Base-by-base conservation (phyloP, 106 monocot species). In the Allium fistulosum region DNA sequence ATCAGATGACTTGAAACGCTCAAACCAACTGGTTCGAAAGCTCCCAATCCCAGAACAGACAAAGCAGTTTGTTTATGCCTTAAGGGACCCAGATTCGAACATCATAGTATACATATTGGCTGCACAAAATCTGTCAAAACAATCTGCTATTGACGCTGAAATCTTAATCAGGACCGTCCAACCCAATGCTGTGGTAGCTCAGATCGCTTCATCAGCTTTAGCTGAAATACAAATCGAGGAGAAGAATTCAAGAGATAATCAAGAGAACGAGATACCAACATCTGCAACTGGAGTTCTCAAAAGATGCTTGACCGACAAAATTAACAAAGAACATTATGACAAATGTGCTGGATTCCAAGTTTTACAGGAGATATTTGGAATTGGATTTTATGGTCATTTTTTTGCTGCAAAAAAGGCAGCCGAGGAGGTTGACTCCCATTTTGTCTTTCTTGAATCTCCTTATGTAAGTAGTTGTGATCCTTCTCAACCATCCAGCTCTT, bases 361-460 rank as follows among this genome's bases (percentile, higher is more conserved):
- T 26, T 47, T 95, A 28, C 79, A 58, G 53, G 95, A 85, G 75
- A 88, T 95, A 61, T 95, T 95, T 66, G 91, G 91, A 27, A 76
- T 85, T 69, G 88, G 88, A 28, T 95, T 95, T 61, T 84, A 83
- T 78, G 95, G 95, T 53, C 83, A 88, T 78, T 65, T 95, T 15
- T 80, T 88, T 59, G 74, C 94, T 69, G 85, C 94, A 6, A 95
- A 88, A 76, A 70, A 59, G 72, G 87, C 88, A 48, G 87, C 90
- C 22, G 79, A 85, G 52, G 73, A 80, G 60, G 79, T 78, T 63
- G 26, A 74, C 27, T 88, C 91, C 11, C 66, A 64, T 48, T 95
- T 95, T 63, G 62, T 95, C 11, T 61, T 95, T 45, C 85, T 95
- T 56, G 85, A 95, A 66, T 94, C 87, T 17, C 90, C 90, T 7